Evolutionary conservation across 345 rosid species (phyloP).

Genomic region (Pugionium dolabratum): DNA sequence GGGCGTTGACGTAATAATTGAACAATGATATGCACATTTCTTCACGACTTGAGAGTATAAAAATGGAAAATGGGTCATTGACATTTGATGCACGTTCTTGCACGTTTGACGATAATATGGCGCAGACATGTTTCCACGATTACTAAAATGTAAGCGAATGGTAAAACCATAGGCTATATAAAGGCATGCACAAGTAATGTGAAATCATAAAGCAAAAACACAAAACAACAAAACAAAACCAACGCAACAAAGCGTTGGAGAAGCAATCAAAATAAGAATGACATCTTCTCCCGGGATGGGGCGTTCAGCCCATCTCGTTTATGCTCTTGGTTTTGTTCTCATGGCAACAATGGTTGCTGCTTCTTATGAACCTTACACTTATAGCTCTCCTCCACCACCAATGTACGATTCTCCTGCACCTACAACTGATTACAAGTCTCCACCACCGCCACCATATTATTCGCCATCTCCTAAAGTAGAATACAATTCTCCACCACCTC

Average conservation of each 20-base stretch:
- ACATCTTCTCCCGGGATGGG: conserved; percentile 37
- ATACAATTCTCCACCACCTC: no score
- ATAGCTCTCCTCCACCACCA: conserved; percentile 31
- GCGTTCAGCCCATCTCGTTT: conserved; percentile 37
- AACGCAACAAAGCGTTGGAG: no score
- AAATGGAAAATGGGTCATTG: conserved; percentile 23
- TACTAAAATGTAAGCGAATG: conserved; percentile 10
- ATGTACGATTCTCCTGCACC: not conserved
- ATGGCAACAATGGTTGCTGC: conserved; percentile 39
- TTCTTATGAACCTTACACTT: conserved; percentile 31
- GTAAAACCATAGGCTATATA: conserved; percentile 24
- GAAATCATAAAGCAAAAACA: conserved; percentile 18
- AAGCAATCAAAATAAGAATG: conserved; percentile 28
- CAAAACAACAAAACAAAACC: no score
- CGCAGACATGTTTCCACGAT: conserved; percentile 27
- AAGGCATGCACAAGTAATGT: conserved; percentile 12
- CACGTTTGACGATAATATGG: conserved; percentile 27
- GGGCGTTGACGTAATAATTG: conserved; percentile 32
- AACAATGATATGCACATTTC: conserved; percentile 33
- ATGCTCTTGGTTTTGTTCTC: conserved; percentile 27
- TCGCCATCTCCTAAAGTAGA: no score
- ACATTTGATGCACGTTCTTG: conserved; percentile 36
- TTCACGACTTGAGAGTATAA: conserved; percentile 20
- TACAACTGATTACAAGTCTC: not conserved
- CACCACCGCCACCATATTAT: not conserved